Percentiles rank a stretch among this genome's conserved stretches.
phyloP scores from a whole-genome alignment of 495 filamentous ascomycete species.

The Aspergillus haitiensis region DNA sequence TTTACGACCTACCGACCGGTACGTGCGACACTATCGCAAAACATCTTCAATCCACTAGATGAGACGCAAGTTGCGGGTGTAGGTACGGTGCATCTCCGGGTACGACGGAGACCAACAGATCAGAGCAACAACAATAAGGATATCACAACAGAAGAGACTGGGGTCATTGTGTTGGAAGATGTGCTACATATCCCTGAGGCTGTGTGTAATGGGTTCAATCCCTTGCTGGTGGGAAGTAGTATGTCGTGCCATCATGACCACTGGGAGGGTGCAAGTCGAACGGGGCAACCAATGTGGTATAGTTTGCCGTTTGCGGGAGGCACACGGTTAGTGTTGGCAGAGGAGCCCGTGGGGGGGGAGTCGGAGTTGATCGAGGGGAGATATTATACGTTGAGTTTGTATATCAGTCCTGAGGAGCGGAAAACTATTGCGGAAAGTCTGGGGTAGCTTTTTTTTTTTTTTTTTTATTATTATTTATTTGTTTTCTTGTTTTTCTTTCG shows the following conservation, averaged over 20 bases:
- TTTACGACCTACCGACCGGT: conserved; percentile 31
- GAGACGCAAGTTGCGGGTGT: conserved; percentile 29
- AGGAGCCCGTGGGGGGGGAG: conserved; percentile 24
- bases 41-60: conserved; percentile 30
- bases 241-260: conserved; percentile 23
- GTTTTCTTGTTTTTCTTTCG: too few species aligned
- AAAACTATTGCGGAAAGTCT: conserved; percentile 2
- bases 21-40: conserved; percentile 15
- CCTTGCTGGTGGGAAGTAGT: conserved; percentile 28
- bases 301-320: conserved; percentile 23
- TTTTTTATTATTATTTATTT: too few species aligned
- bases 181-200: conserved; percentile 36
- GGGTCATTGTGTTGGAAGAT: conserved; percentile 26
- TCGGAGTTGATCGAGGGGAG: conserved; percentile 30
- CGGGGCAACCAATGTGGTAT: conserved; percentile 26
- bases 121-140: conserved; percentile 8
- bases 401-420: conserved; percentile 29
- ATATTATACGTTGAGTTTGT: conserved; percentile 31
- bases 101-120: conserved; percentile 7
- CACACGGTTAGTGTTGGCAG: conserved; percentile 24
- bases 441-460: neutral
- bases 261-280: conserved; percentile 27
- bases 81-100: conserved; percentile 27
- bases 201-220: conserved; percentile 35
- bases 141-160: too few species aligned